These are phyloP conservation scores for Ophiorrhiza pumila DNA, from an alignment of 257 asterid genomes.

Conservation along the genomic window DNA sequence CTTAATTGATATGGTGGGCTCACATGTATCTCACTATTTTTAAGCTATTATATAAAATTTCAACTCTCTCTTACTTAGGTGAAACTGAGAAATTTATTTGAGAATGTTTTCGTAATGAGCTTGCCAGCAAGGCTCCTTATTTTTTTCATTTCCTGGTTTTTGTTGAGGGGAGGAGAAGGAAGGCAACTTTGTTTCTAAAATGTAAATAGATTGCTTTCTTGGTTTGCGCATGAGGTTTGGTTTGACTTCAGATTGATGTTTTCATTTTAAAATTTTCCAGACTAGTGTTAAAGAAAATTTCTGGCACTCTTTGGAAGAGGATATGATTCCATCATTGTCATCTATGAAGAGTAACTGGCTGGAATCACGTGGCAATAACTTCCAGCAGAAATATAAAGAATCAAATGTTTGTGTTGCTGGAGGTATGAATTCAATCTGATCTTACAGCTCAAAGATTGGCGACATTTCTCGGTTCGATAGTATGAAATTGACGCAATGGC, in stretches of 20 bases:
- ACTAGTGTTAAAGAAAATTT: constrained; percentile 61
- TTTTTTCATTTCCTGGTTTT: neutral
- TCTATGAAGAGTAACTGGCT: constrained; percentile 80
- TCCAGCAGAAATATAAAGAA: constrained; percentile 66
- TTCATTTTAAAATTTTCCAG: constrained; percentile 40
- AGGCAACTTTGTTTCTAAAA: neutral
- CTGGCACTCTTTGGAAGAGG: constrained; percentile 88
- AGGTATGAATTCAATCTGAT: constrained; percentile 61
- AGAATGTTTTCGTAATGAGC: neutral
- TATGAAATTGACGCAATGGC: neutral
- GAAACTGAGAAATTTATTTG: neutral
- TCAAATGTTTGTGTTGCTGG: constrained; percentile 94
- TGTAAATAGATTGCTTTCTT: neutral
- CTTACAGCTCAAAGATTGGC: constrained; percentile 14
- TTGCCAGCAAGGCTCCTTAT: neutral
- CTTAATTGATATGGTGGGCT: neutral
- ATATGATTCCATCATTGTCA: constrained; percentile 65
- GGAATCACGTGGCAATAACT: constrained; percentile 60
- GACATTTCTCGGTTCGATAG: neutral
- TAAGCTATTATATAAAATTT: neutral
- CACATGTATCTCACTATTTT: neutral
- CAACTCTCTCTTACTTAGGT: neutral
- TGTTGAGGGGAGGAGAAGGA: neutral
- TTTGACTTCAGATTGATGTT: constrained; percentile 6
- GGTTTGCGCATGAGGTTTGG: neutral